Evolutionary conservation across 768 basidiomycete species (phyloP), one percentile per base, ranked within the genome.

Genomic region (Crucibulum laeve): DNA sequence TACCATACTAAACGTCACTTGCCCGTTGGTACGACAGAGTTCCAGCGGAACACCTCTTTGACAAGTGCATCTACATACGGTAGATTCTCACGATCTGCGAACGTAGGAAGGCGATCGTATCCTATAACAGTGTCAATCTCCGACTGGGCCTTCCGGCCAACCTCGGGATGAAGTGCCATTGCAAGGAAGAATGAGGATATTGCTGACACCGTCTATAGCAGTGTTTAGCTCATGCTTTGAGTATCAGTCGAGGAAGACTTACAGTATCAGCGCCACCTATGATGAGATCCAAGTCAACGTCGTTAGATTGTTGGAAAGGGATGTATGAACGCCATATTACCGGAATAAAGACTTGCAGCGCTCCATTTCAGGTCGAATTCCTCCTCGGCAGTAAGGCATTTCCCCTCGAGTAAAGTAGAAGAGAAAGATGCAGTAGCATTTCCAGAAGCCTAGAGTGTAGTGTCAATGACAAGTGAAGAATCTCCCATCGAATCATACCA

Each of bases 361-460:
- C 81, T 77, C 79, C 83, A 84, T 57, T 82, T 86, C 45, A 87
- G 65, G 47, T 79, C 73, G 40, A 71, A 62, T 46, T 84, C 81
- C 45, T 83, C 80, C 45, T 82, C 77, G 3, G 62, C 58, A 37
- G 61, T 73, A 23, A 79, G 53, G 7, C 64, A 59, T 53, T 73
- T 76, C 18, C 62, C 68, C 50, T 84, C 73, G 21, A 86, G 69
- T 44, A 81, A 57, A 21, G 69, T 66, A 18, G 81, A 81, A 1
- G 77, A 74, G 55, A 81, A 84, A 5, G 82, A 86, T 13, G 67
- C 55, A 17, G 68, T 58, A 17, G 74, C 76, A n/a, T 67, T 73
- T n/a, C 83, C 82, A 43, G 76, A 69, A 25, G 70, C 73, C 84
- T 87, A 42, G 10, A 19, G 40, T 25, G 32, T 11, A 24, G 14